Evolutionary conservation across 202 grass and related monocot species (phyloP).

Genomic region (Tripidium arundinaceum): DNA sequence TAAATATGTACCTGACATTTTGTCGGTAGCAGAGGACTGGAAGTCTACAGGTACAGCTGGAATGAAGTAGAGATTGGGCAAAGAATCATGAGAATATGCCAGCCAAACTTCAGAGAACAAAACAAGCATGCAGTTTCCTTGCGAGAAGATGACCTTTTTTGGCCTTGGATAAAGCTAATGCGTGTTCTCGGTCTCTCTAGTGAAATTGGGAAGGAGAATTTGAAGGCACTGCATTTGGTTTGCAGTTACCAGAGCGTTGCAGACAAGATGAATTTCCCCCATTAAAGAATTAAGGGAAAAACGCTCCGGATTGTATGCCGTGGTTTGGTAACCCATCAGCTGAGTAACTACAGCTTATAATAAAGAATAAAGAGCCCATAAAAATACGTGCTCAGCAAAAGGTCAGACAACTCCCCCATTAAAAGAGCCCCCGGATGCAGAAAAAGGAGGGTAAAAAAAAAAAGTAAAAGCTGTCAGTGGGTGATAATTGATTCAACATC

Average conservation of each 20-base stretch:
- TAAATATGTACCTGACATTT: conserved; percentile 47
- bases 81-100: conserved; percentile 42
- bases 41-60: conserved; percentile 18
- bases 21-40: background rate
- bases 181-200: background rate
- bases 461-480: conserved; percentile 12
- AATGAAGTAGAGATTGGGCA: conserved; percentile 42
- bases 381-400: conserved; percentile 32
- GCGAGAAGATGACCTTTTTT: background rate
- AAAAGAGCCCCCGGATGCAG: background rate
- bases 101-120: conserved; percentile 8
- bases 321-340: background rate
- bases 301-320: background rate
- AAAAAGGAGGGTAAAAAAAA: conserved; percentile 24
- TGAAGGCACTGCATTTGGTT: conserved; percentile 6
- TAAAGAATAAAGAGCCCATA: conserved; percentile 11
- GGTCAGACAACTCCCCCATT: conserved; percentile 26
- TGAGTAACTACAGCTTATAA: conserved; percentile 21
- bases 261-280: conserved; percentile 9
- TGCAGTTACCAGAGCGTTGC: conserved; percentile 11
- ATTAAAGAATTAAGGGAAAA: conserved; percentile 19
- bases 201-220: conserved; percentile 15
- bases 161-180: background rate
- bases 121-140: conserved; percentile 3
- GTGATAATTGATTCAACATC: too few species aligned